These are phyloP conservation scores for Entonaema liquescens DNA, from an alignment of 495 filamentous ascomycete genomes.

Conservation along the genomic window DNA sequence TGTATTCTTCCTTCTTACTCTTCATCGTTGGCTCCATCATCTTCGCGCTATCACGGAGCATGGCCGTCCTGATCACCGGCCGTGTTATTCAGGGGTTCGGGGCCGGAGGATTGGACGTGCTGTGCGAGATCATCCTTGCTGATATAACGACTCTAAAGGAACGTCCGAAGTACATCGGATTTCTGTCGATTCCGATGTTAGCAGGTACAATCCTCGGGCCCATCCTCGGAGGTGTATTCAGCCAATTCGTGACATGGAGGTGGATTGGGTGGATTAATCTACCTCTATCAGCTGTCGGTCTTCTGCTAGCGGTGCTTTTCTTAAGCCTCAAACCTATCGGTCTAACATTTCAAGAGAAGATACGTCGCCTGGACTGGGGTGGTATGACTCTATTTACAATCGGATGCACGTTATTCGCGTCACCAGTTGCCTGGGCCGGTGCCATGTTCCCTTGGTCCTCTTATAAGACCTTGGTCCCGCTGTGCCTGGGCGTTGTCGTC, in stretches of 20 bases:
- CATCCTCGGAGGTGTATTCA: neutral
- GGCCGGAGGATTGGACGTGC: neutral
- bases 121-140: neutral
- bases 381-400: neutral
- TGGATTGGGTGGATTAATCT: neutral
- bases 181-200: neutral
- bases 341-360: neutral
- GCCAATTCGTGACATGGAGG: neutral
- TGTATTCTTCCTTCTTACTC: neutral
- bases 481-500: neutral
- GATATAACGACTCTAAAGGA: neutral
- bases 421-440: neutral
- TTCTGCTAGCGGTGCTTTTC: neutral
- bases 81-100: neutral
- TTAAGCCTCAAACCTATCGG: neutral
- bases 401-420: neutral
- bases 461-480: neutral
- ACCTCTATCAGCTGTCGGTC: neutral
- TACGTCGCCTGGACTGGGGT: neutral
- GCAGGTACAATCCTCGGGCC: neutral
- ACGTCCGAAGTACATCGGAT: neutral
- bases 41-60: neutral
- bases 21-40: neutral
- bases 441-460: neutral
- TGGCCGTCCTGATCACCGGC: neutral